Evolutionary conservation across 208 protist genomes (phyloP).

Genomic region (Crithidia sp.): DNA sequence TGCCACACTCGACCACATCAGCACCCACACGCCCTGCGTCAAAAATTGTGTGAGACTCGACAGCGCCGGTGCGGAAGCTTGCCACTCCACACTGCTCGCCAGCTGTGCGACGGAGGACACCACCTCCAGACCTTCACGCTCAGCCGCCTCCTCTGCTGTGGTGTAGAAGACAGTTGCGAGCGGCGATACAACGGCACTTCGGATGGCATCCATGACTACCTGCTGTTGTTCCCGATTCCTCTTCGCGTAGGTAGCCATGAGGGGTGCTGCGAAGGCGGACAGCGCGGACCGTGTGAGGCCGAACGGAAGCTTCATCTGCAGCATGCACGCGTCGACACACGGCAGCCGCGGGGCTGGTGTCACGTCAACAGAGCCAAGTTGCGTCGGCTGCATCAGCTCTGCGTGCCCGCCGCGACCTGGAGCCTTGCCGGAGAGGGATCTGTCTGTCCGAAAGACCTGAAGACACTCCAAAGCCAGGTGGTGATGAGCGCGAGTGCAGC

Average conservation of each 20-base stretch:
- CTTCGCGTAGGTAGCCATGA: conserved; percentile 6
- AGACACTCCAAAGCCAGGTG: too few species aligned
- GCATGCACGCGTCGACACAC: background rate
- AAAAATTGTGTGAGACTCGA: background rate
- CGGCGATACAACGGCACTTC: conserved; percentile 17
- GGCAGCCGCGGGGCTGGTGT: background rate
- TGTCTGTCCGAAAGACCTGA: too few species aligned
- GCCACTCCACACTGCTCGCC: conserved; percentile 13
- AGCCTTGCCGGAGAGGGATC: too few species aligned
- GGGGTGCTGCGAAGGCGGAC: background rate
- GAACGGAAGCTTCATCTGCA: conserved; percentile 10
- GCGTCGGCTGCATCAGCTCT: too few species aligned
- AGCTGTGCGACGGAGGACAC: background rate
- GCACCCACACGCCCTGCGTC: conserved; percentile 5
- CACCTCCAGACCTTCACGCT: background rate
- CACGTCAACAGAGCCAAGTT: too few species aligned
- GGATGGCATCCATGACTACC: conserved; percentile 15
- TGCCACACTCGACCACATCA: conserved; percentile 11
- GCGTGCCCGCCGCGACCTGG: too few species aligned
- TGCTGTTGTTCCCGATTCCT: background rate
- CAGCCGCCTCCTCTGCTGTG: background rate
- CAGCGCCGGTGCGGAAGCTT: conserved; percentile 19
- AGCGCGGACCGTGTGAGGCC: conserved; percentile 20
- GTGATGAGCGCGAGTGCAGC: too few species aligned
- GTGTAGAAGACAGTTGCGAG: conserved; percentile 4